Evolutionary conservation across 148 eudicot species (phyloP).

Genomic region (Rhododendron henanense): DNA sequence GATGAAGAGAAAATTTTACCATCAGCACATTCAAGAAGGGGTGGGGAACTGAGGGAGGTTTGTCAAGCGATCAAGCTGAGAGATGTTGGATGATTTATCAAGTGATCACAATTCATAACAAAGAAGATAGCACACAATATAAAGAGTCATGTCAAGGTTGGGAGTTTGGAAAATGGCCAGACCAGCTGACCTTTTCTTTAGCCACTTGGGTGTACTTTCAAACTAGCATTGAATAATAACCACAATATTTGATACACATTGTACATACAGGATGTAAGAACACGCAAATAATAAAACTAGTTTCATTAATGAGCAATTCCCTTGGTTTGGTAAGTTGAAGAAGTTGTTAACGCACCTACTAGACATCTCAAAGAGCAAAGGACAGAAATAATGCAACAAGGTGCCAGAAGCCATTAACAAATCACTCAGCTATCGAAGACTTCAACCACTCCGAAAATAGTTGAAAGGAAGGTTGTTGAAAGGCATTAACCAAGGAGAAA

Average conservation of each 20-base stretch:
- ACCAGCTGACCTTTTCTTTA: neutral
- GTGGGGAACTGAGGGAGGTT: neutral
- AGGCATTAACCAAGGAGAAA: neutral
- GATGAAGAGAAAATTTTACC: neutral
- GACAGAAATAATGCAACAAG: neutral
- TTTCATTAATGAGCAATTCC: neutral
- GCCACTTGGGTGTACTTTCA: neutral
- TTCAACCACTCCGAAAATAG: neutral
- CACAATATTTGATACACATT: neutral
- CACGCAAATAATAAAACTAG: neutral
- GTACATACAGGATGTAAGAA: neutral
- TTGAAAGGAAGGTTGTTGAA: neutral
- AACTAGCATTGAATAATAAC: neutral
- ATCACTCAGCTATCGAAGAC: neutral
- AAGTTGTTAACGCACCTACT: neutral
- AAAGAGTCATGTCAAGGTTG: neutral
- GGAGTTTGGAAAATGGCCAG: neutral
- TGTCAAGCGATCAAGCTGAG: neutral
- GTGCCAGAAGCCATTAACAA: neutral
- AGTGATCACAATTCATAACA: neutral
- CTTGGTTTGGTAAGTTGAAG: neutral
- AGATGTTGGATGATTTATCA: neutral
- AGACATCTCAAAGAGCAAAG: neutral
- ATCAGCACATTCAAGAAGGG: neutral
- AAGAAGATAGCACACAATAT: neutral